Evolutionary conservation across 441 rosid species (phyloP).

Genomic region (Pelargonium myrrhifolium): DNA sequence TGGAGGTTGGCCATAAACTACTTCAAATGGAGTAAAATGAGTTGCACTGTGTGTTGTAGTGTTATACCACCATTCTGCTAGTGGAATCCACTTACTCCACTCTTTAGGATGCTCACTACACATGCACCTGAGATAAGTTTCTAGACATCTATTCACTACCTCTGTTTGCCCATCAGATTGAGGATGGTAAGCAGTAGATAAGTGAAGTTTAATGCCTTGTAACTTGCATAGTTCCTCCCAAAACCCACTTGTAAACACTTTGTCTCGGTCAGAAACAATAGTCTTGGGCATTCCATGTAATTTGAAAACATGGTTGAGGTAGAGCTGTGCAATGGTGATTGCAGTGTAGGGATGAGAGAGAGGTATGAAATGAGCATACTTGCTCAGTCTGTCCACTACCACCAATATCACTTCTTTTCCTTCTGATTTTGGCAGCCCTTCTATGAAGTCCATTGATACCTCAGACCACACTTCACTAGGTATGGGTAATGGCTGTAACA

Average conservation of each 20-base stretch:
- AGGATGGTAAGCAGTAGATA: neutral
- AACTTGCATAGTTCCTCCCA: constrained; percentile 2
- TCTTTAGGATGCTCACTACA: neutral
- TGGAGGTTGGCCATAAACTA: too few relatives aligned
- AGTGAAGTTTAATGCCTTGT: neutral
- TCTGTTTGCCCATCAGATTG: constrained; percentile 2
- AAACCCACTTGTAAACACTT: neutral
- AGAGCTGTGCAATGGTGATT: neutral
- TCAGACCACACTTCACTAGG: neutral
- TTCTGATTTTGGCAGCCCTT: neutral
- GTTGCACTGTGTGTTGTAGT: neutral
- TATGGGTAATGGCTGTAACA: neutral
- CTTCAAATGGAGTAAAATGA: neutral
- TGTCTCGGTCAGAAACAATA: constrained; percentile 1
- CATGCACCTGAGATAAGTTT: neutral
- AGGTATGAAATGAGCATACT: neutral
- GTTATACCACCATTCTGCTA: neutral
- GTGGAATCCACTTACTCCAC: neutral
- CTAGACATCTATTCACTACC: neutral
- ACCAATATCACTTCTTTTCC: constrained; percentile 8
- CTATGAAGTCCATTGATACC: constrained; percentile 9
- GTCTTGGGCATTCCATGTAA: constrained; percentile 3
- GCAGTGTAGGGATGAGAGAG: neutral
- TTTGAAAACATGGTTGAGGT: neutral
- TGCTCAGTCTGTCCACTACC: constrained; percentile 8